Conservation (phyloP, 2,329 filamentous ascomycete genomes). For the Diaporthe sp. region DNA sequence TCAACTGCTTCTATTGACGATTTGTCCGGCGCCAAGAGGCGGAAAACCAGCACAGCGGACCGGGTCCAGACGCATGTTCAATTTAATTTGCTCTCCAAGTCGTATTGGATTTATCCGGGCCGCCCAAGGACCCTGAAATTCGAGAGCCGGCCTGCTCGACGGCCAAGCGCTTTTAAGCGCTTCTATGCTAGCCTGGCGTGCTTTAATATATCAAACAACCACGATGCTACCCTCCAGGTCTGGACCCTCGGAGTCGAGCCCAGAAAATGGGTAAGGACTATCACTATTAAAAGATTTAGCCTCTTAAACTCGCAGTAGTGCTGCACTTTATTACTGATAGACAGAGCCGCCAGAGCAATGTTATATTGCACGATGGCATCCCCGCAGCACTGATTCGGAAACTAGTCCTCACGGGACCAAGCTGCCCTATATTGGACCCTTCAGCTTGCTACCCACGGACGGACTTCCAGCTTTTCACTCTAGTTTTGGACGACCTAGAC, state of each 20-base stretch:
- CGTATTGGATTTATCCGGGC: conserved; percentile 23
- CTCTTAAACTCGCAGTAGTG: conserved; percentile 18
- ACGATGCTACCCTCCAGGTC: conserved; percentile 18
- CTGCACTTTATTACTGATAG: conserved; percentile 10
- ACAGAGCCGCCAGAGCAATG: conserved; percentile 21
- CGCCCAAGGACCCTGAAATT: conserved; percentile 12
- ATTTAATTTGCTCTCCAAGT: conserved; percentile 4
- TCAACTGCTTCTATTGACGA: background rate
- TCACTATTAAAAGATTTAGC: conserved; percentile 28
- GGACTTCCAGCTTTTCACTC: conserved; percentile 2
- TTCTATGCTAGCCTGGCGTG: conserved; percentile 9
- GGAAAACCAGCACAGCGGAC: conserved; percentile 5
- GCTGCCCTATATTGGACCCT: conserved; percentile 18
- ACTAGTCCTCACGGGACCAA: conserved; percentile 17
- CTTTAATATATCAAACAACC: conserved; percentile 21
- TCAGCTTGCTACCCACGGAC: conserved; percentile 23
- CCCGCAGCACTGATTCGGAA: conserved; percentile 26
- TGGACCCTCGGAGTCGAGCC: conserved; percentile 15
- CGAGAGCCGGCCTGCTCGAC: background rate
- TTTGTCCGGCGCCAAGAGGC: conserved; percentile 5
- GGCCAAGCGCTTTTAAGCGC: conserved; percentile 22
- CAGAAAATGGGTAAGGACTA: conserved; percentile 21
- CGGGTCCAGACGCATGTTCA: background rate
- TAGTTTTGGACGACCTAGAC: conserved; percentile 21
- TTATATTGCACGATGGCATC: conserved; percentile 27